Conservation (phyloP, 306 rosid species). For the Myrica gale region DNA sequence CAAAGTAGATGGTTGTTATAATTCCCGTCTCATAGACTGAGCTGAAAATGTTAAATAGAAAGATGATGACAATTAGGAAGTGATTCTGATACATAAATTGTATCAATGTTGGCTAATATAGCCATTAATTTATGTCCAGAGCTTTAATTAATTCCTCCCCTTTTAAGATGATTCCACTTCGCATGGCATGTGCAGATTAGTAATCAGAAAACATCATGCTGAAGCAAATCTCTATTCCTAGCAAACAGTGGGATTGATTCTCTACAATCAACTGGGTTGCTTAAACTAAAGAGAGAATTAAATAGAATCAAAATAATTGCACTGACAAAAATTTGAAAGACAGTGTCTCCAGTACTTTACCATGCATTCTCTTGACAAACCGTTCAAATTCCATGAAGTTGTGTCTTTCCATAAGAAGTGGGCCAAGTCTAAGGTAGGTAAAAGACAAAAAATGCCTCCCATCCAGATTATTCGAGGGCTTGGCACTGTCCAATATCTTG, state of each 20-base stretch:
- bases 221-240: neutral
- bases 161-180: neutral
- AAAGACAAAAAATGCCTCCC: constrained; percentile 77
- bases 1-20: neutral
- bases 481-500: constrained; percentile 76
- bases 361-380: constrained; percentile 94
- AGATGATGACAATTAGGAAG: neutral
- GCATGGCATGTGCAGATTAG: neutral
- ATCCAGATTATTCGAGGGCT: constrained; percentile 81
- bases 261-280: neutral
- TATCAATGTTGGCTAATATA: neutral
- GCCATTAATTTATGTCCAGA: neutral
- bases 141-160: neutral
- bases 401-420: constrained; percentile 72
- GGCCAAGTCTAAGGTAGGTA: constrained; percentile 76
- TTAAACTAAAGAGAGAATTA: neutral
- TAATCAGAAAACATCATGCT: neutral
- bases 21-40: neutral
- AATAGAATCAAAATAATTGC: neutral
- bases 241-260: neutral
- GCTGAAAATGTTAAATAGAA: neutral
- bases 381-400: constrained; percentile 81
- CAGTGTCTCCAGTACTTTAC: constrained; percentile 39
- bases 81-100: neutral
- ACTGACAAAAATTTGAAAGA: neutral